Evolutionary conservation across 805 yeast species (phyloP), one percentile per base, ranked within the genome.

Genomic region (Metschnikowia drakensbergensis): DNA sequence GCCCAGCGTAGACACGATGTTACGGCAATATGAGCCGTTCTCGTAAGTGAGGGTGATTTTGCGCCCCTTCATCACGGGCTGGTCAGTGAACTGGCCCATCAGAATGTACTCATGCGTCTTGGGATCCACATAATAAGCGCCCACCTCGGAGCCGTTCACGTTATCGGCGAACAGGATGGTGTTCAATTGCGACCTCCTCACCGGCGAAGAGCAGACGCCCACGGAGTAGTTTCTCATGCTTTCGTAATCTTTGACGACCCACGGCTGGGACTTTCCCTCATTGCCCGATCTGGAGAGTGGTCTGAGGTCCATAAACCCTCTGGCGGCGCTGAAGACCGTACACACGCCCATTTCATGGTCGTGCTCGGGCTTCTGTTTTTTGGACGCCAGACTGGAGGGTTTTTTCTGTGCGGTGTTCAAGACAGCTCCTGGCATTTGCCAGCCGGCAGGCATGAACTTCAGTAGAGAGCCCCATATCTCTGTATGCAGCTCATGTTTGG

Each of bases 211-310:
- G 58, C 92, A 85, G 3, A 85, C 69, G n/a, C 87, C 85, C 37
- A 86, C 56, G 1, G 92, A 85, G 68, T 84, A 90, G 65, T 90
- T 90, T 42, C 69, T 72, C 27, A 82, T 82, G 57, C 79, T 80
- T 54, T 84, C 94, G 62, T 76, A 77, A 0, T 95, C 95, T 51
- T 76, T 77, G 3, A 91, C 82, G 35, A 73, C 66, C 88, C 91
- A 88, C 25, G 84, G 67, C 64, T 49, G 48, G 4, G 63, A 57
- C 56, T 65, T 53, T 70, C 82, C 70, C 64, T 76, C 71, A 66
- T 82, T 54, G 52, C 76, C 53, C 61, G 69, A 49, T 60, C 79
- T 45, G 54, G 81, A 63, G 70, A 82, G 65, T 59, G 80, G 59
- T 58, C 80, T 46, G 70, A 82, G 63, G 69, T 76, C 64, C 67